These are phyloP conservation scores for Tuber melanosporum DNA, from an alignment of 495 filamentous ascomycete genomes.

Conservation along the genomic window DNA sequence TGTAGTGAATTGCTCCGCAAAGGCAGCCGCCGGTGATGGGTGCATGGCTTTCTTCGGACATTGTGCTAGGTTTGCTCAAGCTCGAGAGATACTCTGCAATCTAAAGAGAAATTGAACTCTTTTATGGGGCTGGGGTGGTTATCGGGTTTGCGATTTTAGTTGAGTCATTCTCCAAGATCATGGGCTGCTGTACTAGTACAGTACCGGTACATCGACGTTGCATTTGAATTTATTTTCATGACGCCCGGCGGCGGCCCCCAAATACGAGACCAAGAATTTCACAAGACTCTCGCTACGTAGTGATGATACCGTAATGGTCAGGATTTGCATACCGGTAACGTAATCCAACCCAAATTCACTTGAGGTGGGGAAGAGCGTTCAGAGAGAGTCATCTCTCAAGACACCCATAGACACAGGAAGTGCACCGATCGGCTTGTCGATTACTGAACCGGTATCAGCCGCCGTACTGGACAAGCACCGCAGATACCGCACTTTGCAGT, in stretches of 20 bases:
- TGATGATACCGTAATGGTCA: neutral
- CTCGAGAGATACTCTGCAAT: neutral
- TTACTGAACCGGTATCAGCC: neutral
- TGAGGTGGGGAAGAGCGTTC: neutral
- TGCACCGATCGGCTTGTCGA: neutral
- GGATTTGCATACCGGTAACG: neutral
- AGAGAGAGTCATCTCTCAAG: neutral
- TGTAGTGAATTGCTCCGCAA: slow-evolving; percentile 45
- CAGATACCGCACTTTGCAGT: neutral
- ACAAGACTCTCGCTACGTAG: neutral
- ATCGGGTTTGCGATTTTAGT: neutral
- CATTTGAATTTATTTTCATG: neutral
- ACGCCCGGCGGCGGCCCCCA: neutral
- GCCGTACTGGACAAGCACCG: neutral
- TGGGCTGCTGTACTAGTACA: neutral
- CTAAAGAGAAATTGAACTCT: neutral
- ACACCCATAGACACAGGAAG: too few species aligned
- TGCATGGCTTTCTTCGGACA: slow-evolving; percentile 7
- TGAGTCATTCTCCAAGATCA: neutral
- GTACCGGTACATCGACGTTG: neutral
- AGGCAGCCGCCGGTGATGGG: slow-evolving; percentile 46
- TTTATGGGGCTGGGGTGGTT: neutral
- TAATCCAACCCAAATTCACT: neutral
- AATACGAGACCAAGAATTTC: slow-evolving; percentile 4
- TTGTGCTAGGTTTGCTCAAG: neutral